These are phyloP conservation scores for Fonsecaea monophora DNA, from an alignment of 2,329 filamentous ascomycete genomes.

Conservation along the genomic window DNA sequence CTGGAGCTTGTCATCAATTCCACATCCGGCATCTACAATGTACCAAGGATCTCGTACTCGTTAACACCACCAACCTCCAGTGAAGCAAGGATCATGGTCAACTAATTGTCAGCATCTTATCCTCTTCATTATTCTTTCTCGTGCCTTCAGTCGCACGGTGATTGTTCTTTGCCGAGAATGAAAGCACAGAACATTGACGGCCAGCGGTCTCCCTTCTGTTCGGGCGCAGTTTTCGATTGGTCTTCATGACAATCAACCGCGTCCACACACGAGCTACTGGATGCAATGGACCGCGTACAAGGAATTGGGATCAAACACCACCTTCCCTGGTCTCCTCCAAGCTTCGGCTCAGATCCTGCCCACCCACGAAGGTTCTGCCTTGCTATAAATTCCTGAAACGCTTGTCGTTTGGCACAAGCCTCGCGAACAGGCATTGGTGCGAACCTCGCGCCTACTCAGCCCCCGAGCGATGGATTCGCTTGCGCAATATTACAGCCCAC, in stretches of 20 bases:
- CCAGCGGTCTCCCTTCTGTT: background rate
- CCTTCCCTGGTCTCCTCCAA: background rate
- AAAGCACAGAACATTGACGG: background rate
- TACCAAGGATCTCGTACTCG: background rate
- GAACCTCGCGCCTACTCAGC: slow-evolving; percentile 27
- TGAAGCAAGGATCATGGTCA: background rate
- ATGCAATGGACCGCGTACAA: background rate
- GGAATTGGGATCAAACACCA: slow-evolving; percentile 13
- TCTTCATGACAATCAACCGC: slow-evolving; percentile 9
- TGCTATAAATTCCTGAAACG: slow-evolving; percentile 38
- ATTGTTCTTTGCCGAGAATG: background rate
- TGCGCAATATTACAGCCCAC: slow-evolving; percentile 14
- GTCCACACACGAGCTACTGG: background rate
- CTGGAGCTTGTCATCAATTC: slow-evolving; percentile 1
- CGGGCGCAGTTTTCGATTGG: slow-evolving; percentile 6
- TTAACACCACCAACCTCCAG: background rate
- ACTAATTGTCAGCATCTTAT: background rate
- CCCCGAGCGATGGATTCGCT: slow-evolving; percentile 24
- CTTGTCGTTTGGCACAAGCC: slow-evolving; percentile 21
- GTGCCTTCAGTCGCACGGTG: background rate
- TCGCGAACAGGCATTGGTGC: slow-evolving; percentile 14
- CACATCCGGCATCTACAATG: background rate
- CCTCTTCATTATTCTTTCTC: background rate
- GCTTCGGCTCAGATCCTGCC: slow-evolving; percentile 5
- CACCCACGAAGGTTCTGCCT: slow-evolving; percentile 31